Conservation (phyloP, 2,329 filamentous ascomycete species). For the Alternaria consortialis region DNA sequence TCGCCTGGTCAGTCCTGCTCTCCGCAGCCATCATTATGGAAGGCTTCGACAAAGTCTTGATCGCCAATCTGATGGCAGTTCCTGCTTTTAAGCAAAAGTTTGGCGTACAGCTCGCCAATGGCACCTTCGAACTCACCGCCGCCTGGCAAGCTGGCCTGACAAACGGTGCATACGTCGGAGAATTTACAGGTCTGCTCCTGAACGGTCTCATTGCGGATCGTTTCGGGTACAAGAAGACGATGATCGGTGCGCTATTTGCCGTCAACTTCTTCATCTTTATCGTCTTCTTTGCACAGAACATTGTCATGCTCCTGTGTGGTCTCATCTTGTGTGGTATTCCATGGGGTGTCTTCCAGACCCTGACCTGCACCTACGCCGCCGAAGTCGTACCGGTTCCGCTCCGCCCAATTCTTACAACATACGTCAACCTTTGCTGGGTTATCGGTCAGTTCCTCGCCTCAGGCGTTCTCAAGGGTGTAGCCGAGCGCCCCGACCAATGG, state of each 20-base stretch:
- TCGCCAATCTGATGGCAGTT: conserved; percentile 76
- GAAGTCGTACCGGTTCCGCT: conserved; percentile 75
- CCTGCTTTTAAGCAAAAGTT: conserved; percentile 57
- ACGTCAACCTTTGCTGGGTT: conserved; percentile 80
- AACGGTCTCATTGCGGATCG: conserved; percentile 57
- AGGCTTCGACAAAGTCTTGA: conserved; percentile 82
- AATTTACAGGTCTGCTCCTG: conserved; percentile 56
- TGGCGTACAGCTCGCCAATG: conserved; percentile 50
- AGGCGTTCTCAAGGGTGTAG: conserved; percentile 73
- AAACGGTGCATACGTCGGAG: conserved; percentile 58
- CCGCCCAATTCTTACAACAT: conserved; percentile 67
- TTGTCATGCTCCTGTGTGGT: conserved; percentile 68
- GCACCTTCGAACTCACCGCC: conserved; percentile 54
- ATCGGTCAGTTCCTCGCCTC: conserved; percentile 77
- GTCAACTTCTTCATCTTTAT: conserved; percentile 48
- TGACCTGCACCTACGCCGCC: conserved; percentile 60
- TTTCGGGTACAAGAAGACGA: conserved; percentile 53
- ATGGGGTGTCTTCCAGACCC: conserved; percentile 59
- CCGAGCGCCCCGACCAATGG: conserved; percentile 71
- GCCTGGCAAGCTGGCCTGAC: conserved; percentile 58
- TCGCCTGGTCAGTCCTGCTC: conserved; percentile 83
- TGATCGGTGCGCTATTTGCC: conserved; percentile 45
- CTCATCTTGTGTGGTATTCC: conserved; percentile 61
- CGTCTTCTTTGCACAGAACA: conserved; percentile 48
- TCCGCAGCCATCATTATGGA: conserved; percentile 92